phyloP scores from a whole-genome alignment of 2,329 filamentous ascomycete species.

The Fonsecaea multimorphosa region DNA sequence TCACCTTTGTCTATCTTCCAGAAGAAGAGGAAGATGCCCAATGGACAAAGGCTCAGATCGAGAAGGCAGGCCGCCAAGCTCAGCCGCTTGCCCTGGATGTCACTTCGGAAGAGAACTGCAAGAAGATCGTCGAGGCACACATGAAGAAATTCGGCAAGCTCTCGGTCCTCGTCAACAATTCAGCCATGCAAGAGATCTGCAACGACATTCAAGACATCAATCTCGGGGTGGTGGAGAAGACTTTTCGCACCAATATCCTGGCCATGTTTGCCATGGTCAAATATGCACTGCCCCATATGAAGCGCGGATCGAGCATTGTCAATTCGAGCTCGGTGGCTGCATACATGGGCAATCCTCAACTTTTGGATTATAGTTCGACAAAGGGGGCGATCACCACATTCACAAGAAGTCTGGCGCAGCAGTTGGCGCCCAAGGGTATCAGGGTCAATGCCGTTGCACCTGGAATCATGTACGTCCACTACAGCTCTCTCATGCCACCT shows the following conservation, averaged over 20 bases:
- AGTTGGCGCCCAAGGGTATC: slow-evolving; percentile 63
- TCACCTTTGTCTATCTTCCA: slow-evolving; percentile 62
- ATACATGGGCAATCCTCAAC: slow-evolving; percentile 58
- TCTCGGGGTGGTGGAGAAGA: slow-evolving; percentile 61
- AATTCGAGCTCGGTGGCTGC: slow-evolving; percentile 63
- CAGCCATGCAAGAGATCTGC: slow-evolving; percentile 59
- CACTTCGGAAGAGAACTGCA: slow-evolving; percentile 58
- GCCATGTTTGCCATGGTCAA: slow-evolving; percentile 67
- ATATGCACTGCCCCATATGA: slow-evolving; percentile 62
- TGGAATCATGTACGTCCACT: slow-evolving; percentile 42
- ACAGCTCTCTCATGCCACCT: background rate
- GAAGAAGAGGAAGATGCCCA: slow-evolving; percentile 64
- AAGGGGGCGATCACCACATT: slow-evolving; percentile 66
- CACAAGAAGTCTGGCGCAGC: slow-evolving; percentile 59
- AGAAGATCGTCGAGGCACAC: slow-evolving; percentile 60
- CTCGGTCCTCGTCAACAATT: slow-evolving; percentile 61
- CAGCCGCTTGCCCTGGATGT: slow-evolving; percentile 58
- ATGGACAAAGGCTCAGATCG: slow-evolving; percentile 59
- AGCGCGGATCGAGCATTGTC: slow-evolving; percentile 56
- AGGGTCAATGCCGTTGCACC: slow-evolving; percentile 56
- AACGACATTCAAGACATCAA: slow-evolving; percentile 59
- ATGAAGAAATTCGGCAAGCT: slow-evolving; percentile 55
- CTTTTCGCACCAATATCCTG: slow-evolving; percentile 63
- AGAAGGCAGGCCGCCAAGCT: slow-evolving; percentile 57
- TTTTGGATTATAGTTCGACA: slow-evolving; percentile 64